A percentile compares a stretch with the other conserved stretches of the same genome.
phyloP scores from a whole-genome alignment of 1,139 yeast species.

The Debaryomyces singareniensis region DNA sequence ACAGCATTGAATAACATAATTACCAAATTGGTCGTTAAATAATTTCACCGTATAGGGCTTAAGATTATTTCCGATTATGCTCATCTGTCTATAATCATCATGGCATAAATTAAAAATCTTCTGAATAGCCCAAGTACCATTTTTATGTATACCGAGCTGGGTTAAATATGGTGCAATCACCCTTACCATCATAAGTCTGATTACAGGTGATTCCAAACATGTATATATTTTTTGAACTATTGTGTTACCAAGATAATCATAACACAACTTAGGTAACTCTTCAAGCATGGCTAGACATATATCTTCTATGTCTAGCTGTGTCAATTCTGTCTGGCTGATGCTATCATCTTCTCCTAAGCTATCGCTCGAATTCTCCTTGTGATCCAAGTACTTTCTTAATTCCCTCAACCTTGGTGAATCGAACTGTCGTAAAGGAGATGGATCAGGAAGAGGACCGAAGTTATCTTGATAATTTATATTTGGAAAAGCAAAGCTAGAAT shows the following conservation, averaged over 20 bases:
- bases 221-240: slow-evolving; percentile 89
- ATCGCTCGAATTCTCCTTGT: slow-evolving; percentile 17
- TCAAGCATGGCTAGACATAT: slow-evolving; percentile 78
- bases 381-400: slow-evolving; percentile 50
- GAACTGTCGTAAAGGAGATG: slow-evolving; percentile 58
- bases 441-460: slow-evolving; percentile 69
- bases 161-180: slow-evolving; percentile 76
- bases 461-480: slow-evolving; percentile 35
- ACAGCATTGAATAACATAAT: slow-evolving; percentile 92
- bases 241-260: slow-evolving; percentile 93
- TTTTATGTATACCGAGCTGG: slow-evolving; percentile 91
- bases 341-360: slow-evolving; percentile 7
- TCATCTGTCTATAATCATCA: slow-evolving; percentile 57
- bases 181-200: slow-evolving; percentile 78
- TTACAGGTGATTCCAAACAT: slow-evolving; percentile 54
- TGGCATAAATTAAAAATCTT: slow-evolving; percentile 77
- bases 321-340: slow-evolving; percentile 10
- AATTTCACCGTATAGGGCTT: slow-evolving; percentile 80
- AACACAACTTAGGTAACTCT: slow-evolving; percentile 85
- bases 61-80: slow-evolving; percentile 61
- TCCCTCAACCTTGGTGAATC: slow-evolving; percentile 80
- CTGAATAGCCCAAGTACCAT: slow-evolving; percentile 99
- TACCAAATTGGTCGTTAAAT: slow-evolving; percentile 94
- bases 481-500: slow-evolving; percentile 25
- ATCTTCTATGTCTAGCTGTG: slow-evolving; percentile 65